phyloP scores from a whole-genome alignment of 2,329 filamentous ascomycete species.

The Ceratocystis alfenasii region DNA sequence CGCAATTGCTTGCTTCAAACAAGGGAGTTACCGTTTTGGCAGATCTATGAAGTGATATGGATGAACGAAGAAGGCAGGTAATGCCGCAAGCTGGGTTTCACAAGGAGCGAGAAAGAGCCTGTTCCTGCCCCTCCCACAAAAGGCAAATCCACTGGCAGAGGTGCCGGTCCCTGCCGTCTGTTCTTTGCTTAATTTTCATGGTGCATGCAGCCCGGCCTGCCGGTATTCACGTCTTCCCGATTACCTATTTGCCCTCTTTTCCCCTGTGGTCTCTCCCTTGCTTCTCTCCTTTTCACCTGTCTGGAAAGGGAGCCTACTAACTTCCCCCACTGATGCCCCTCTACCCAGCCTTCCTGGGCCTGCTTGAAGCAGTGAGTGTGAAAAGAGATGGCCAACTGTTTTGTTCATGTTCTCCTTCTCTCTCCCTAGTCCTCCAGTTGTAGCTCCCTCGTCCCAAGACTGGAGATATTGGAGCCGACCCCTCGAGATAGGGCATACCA shows the following conservation, averaged over 20 bases:
- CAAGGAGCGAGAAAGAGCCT: neutral
- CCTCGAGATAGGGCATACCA: neutral
- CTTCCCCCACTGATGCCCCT: neutral
- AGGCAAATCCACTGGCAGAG: neutral
- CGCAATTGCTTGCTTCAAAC: neutral
- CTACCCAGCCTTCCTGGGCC: neutral
- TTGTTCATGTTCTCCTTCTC: neutral
- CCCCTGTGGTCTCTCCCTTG: neutral
- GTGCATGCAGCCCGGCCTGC: too few species aligned
- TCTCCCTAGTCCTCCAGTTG: neutral
- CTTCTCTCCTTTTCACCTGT: neutral
- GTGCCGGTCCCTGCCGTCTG: neutral
- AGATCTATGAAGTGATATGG: neutral
- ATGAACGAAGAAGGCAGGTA: neutral
- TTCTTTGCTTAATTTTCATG: neutral
- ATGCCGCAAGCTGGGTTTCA: neutral
- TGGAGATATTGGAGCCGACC: neutral
- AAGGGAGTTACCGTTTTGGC: neutral
- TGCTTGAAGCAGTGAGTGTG: neutral
- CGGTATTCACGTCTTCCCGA: too few species aligned
- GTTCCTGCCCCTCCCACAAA: neutral
- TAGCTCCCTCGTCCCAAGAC: neutral
- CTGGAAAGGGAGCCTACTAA: neutral
- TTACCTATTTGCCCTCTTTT: neutral
- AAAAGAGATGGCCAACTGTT: neutral